A percentile compares a stretch with the other conserved stretches of the same genome.
Conservation (phyloP, 306 rosid species). For the Abrus pulchellus region DNA sequence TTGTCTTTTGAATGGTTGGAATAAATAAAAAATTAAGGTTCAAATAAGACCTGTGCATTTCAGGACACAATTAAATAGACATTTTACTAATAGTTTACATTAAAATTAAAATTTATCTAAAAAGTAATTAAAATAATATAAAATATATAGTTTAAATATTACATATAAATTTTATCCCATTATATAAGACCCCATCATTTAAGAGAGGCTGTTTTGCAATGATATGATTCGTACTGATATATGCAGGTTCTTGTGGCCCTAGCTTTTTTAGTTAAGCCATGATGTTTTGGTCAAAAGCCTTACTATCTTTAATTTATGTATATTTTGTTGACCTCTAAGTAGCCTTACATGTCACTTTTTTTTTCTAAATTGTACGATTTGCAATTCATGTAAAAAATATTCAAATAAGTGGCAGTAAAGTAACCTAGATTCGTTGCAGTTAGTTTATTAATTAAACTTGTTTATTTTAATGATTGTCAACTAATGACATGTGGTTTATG, state of each 20-base stretch:
- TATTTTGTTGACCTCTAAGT: not conserved
- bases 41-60: no score
- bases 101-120: no score
- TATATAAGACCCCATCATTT: not conserved
- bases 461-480: not conserved
- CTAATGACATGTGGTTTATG: not conserved
- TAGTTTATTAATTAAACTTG: not conserved
- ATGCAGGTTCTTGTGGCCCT: not conserved
- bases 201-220: not conserved
- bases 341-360: not conserved
- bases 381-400: not conserved
- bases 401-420: not conserved
- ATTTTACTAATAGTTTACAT: no score
- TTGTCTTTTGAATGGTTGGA: not conserved
- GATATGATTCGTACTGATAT: not conserved
- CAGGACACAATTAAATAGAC: no score
- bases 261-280: not conserved
- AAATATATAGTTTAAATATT: no score
- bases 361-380: not conserved
- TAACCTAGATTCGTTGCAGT: not conserved
- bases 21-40: no score
- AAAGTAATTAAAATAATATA: no score
- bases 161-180: no score
- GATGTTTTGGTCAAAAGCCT: not conserved
- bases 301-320: not conserved